Conservation (phyloP, 257 asterid species). For the Dorcoceras hygrometricum region DNA sequence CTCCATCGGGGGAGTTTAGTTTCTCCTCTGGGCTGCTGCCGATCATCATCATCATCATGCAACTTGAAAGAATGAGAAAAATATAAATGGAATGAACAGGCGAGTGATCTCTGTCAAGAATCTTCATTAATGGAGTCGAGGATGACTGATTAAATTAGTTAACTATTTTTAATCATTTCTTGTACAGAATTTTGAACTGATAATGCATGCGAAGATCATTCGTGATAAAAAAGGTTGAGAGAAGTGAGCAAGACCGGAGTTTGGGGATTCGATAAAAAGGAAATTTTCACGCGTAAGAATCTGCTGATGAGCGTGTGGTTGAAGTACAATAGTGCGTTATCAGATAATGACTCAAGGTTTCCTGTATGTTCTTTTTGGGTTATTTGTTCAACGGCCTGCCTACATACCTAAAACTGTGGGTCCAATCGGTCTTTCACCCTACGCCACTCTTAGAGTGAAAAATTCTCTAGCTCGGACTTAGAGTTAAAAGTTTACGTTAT, state of each 20-base stretch:
- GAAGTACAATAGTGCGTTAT: neutral
- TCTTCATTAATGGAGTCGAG: slow-evolving; percentile 20
- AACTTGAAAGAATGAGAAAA: slow-evolving; percentile 16
- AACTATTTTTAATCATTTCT: no score
- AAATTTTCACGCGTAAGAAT: neutral
- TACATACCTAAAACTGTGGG: no score
- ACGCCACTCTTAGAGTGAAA: no score
- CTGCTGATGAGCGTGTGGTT: neutral
- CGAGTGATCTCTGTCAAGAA: slow-evolving; percentile 5
- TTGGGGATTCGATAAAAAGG: neutral
- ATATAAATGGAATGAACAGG: slow-evolving; percentile 13
- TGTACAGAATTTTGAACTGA: neutral
- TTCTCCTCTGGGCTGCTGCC: neutral
- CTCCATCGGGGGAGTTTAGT: slow-evolving; percentile 27
- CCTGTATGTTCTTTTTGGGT: no score
- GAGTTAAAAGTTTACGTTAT: no score
- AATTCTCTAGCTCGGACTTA: no score
- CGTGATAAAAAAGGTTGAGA: no score
- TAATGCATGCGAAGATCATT: neutral
- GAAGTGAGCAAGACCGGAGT: neutral
- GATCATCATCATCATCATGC: slow-evolving; percentile 12
- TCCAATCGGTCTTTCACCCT: no score
- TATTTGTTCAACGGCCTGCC: no score
- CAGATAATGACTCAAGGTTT: no score
- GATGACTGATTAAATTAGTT: no score